Evolutionary conservation across 2,329 filamentous ascomycete species (phyloP).

Genomic region (Hypoxylon sp.): DNA sequence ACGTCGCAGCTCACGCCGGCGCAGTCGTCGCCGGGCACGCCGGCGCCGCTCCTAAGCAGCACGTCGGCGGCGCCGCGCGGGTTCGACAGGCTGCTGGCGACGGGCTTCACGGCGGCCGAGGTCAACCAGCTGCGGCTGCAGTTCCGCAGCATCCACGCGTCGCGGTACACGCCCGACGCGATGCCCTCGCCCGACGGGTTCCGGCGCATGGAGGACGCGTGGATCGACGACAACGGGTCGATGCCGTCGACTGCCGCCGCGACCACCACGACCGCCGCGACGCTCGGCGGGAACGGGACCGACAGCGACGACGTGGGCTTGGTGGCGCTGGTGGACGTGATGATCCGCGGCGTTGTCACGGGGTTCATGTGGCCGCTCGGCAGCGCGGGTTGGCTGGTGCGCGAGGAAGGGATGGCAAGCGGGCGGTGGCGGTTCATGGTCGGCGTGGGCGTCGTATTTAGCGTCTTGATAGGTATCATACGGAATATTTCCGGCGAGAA

Average conservation of each 20-base stretch:
- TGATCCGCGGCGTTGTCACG: constrained; percentile 88
- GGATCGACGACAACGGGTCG: constrained; percentile 79
- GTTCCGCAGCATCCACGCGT: constrained; percentile 85
- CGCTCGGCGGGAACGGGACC: constrained; percentile 47
- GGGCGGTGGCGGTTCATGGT: constrained; percentile 88
- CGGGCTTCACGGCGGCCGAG: constrained; percentile 86
- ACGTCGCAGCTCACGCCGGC: constrained; percentile 15
- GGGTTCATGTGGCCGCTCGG: constrained; percentile 97
- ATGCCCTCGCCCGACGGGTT: constrained; percentile 84
- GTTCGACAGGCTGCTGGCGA: constrained; percentile 85
- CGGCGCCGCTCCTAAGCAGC: constrained; percentile 36
- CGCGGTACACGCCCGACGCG: constrained; percentile 86
- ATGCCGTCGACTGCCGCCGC: constrained; percentile 33
- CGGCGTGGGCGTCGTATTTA: constrained; percentile 81
- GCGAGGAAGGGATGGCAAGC: constrained; percentile 89
- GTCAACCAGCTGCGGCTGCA: constrained; percentile 87
- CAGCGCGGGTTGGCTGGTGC: constrained; percentile 83
- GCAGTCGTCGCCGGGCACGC: constrained; percentile 14
- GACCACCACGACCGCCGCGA: constrained; percentile 44
- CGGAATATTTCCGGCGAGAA: constrained; percentile 51
- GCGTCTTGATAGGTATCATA: constrained; percentile 53
- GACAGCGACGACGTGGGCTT: constrained; percentile 62
- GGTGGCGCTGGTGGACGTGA: constrained; percentile 78
- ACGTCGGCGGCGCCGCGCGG: constrained; percentile 73
- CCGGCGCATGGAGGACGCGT: constrained; percentile 84